These are phyloP conservation scores for Juncus inflexus DNA, from an alignment of 176 grass and related monocot genomes.

Conservation along the genomic window DNA sequence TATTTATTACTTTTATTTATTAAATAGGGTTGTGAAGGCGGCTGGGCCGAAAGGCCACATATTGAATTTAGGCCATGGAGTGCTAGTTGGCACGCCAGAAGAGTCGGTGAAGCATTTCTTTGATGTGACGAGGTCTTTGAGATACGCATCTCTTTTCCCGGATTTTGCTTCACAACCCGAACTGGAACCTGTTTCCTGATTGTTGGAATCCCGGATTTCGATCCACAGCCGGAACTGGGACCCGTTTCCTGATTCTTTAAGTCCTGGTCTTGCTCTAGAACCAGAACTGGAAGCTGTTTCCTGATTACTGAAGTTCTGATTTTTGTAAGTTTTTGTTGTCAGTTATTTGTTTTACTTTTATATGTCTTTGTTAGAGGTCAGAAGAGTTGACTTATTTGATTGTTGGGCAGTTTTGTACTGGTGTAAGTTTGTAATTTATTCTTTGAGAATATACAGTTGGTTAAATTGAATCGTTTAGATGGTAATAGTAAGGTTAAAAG, in stretches of 20 bases:
- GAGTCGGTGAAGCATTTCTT: constrained; percentile 96
- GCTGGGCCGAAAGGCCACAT: constrained; percentile 85
- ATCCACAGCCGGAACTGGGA: constrained; percentile 50
- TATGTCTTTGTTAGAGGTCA: neutral
- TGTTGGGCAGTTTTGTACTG: constrained; percentile 22
- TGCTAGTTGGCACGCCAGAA: constrained; percentile 83
- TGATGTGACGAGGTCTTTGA: constrained; percentile 80
- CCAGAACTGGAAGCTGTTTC: too few species aligned
- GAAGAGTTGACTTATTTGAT: neutral
- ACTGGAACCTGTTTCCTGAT: constrained; percentile 52
- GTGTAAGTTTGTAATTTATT: constrained; percentile 8
- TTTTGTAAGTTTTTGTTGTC: constrained; percentile 11
- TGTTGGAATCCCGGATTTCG: constrained; percentile 39
- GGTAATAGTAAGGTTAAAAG: neutral
- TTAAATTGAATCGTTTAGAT: constrained; percentile 18
- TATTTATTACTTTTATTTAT: constrained; percentile 3
- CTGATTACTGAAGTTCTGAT: neutral
- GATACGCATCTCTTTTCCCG: constrained; percentile 80
- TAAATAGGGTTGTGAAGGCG: constrained; percentile 79
- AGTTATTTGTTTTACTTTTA: too few species aligned
- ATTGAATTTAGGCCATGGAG: constrained; percentile 89
- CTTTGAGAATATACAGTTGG: neutral
- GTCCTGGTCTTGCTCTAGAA: too few species aligned
- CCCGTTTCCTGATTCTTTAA: constrained; percentile 34
- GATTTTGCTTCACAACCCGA: constrained; percentile 45